These are phyloP conservation scores for Debaryomyces psychrophilus DNA, from an alignment of 1,139 yeast species.

Conservation along the genomic window DNA sequence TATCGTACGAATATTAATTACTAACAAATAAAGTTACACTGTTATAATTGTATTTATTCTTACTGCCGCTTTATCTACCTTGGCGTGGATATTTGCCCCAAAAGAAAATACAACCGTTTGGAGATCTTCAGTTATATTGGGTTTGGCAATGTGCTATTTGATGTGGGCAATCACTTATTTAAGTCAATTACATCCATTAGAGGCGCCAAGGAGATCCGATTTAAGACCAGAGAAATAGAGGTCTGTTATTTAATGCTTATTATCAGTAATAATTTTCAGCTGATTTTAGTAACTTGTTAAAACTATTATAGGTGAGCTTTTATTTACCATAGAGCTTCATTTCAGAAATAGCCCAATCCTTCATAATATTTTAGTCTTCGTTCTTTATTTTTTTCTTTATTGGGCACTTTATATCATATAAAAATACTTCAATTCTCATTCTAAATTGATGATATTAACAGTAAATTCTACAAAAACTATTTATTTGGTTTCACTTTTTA, in stretches of 20 bases:
- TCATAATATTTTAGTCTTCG: background rate
- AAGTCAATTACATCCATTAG: constrained; percentile 79
- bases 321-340: background rate
- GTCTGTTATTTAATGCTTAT: background rate
- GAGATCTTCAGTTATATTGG: constrained; percentile 84
- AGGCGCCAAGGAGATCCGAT: constrained; percentile 77
- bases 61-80: constrained; percentile 60
- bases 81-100: constrained; percentile 68
- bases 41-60: constrained; percentile 67
- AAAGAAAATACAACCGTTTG: constrained; percentile 71
- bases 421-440: background rate
- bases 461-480: background rate
- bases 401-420: constrained; percentile 3
- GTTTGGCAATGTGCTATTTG: constrained; percentile 84
- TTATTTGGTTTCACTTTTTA: background rate
- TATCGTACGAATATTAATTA: background rate
- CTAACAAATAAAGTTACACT: constrained; percentile 55
- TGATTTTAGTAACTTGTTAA: background rate
- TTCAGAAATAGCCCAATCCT: background rate
- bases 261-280: background rate
- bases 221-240: constrained; percentile 62
- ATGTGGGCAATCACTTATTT: constrained; percentile 95
- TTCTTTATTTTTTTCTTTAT: background rate
- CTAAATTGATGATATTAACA: background rate
- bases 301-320: background rate